A percentile compares a stretch with the other conserved stretches of the same genome.
These are phyloP conservation scores for Malus orientalis DNA, from an alignment of 306 rosid genomes.

Conservation along the genomic window DNA sequence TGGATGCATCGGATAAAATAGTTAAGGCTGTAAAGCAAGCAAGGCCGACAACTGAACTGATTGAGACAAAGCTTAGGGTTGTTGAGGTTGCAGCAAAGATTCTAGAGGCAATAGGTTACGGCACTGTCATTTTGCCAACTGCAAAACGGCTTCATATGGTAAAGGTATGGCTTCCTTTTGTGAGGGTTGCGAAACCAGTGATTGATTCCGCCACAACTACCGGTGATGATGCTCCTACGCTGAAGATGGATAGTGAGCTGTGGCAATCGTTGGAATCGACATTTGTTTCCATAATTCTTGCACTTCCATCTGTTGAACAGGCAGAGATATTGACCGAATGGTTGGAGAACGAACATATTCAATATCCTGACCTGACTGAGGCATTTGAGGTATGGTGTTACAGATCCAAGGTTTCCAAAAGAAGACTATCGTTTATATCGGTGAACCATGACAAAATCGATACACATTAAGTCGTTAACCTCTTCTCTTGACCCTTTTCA, in stretches of 20 bases:
- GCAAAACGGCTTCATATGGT: slow-evolving; percentile 58
- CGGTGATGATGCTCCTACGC: slow-evolving; percentile 23
- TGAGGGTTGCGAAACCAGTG: slow-evolving; percentile 70
- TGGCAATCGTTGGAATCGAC: slow-evolving; percentile 84
- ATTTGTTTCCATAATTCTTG: slow-evolving; percentile 68
- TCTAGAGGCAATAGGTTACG: slow-evolving; percentile 75
- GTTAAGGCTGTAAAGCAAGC: slow-evolving; percentile 52
- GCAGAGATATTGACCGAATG: slow-evolving; percentile 76
- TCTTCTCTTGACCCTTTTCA: slow-evolving; percentile 13
- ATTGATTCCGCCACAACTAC: slow-evolving; percentile 41
- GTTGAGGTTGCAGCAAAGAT: slow-evolving; percentile 74
- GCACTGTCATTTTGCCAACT: slow-evolving; percentile 62
- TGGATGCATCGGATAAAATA: slow-evolving; percentile 73
- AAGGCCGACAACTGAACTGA: slow-evolving; percentile 33
- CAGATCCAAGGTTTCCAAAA: slow-evolving; percentile 71
- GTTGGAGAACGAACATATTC: slow-evolving; percentile 47
- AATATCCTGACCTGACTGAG: slow-evolving; percentile 82
- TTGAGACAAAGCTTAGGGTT: slow-evolving; percentile 50
- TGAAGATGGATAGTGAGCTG: slow-evolving; percentile 59
- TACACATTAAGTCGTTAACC: slow-evolving; percentile 32
- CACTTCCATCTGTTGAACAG: slow-evolving; percentile 79
- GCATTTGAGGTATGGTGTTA: slow-evolving; percentile 93
- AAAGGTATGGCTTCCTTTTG: slow-evolving; percentile 89
- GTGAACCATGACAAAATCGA: slow-evolving; percentile 39
- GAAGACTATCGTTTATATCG: slow-evolving; percentile 56